phyloP scores from a whole-genome alignment of 306 rosid genomes.

The Pyrus communis region DNA sequence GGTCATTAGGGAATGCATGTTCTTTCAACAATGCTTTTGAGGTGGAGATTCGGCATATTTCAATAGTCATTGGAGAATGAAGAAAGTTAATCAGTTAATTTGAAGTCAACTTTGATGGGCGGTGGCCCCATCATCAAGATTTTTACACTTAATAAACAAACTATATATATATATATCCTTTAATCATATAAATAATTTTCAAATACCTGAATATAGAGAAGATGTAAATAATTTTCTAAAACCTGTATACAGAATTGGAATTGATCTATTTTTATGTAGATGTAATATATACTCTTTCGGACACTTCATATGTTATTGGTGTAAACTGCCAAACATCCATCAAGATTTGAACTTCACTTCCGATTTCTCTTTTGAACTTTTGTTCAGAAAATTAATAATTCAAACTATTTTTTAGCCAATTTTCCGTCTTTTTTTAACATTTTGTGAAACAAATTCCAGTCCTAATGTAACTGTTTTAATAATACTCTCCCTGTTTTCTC shows the following conservation, averaged over 20 bases:
- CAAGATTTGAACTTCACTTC: not conserved
- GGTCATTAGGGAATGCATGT: not conserved
- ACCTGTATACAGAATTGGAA: not conserved
- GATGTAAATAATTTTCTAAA: not conserved
- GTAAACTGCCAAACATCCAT: not conserved
- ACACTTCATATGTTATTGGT: too few species aligned
- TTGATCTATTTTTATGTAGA: not conserved
- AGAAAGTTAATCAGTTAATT: conserved; percentile 3
- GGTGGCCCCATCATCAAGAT: not conserved
- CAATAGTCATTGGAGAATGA: conserved; percentile 6
- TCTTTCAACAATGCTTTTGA: conserved; percentile 47
- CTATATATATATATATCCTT: too few species aligned
- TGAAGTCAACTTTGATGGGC: not conserved
- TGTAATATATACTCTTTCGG: too few species aligned
- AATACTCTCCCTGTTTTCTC: not conserved
- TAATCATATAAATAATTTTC: not conserved
- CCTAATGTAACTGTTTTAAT: too few species aligned
- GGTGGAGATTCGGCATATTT: conserved; percentile 62
- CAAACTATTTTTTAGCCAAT: too few species aligned
- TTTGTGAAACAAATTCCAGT: too few species aligned
- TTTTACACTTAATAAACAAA: not conserved
- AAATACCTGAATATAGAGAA: not conserved
- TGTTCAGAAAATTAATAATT: too few species aligned
- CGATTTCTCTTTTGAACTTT: not conserved
- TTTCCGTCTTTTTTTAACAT: not conserved